Base-by-base conservation (phyloP, 495 filamentous ascomycete genomes). In the Aspergillus nidulans region DNA sequence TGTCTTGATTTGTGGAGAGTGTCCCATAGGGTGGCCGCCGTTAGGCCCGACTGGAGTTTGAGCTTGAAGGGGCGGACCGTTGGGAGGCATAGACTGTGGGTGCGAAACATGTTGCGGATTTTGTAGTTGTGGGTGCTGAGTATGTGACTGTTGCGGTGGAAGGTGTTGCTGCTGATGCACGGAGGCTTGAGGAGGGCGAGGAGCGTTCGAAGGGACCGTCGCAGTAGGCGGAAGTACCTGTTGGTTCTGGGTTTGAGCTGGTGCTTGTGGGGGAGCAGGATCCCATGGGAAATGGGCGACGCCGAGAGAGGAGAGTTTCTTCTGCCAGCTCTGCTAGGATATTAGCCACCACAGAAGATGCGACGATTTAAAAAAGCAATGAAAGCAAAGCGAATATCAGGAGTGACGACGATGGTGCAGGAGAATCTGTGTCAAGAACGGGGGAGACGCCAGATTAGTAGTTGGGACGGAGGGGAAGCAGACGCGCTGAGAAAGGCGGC, bases 261-360 rank as follows among this genome's bases (percentile, higher is more conserved):
- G 58, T 20, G 60, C 44, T 56, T 75, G 76, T 13, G 69, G 75
- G 48, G 81, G 82, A 49, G 81, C 63, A 53, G 94, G 94, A 64
- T 97, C 95, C 95, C 95, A 99, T 20, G 95, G 95, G 71, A 97
- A 97, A 36, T 82, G 76, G 49, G 92, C 95, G 57, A 96, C 82
- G 43, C 86, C 80, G 44, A 91, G 81, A 60, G 84, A 82, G 0
- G 92, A 86, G 19, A 97, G 82, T 72, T 91, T 95, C 53, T 81
- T 77, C 72, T 97, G 92, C 95, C 95, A 99, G 72, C 80, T 87
- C 94, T 98, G 64, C 57, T 45, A 55, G 63, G 52, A 64, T 62
- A 52, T 63, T 63, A 68, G 60, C 19, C 15, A 41, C 15, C 18
- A 12, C 10, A 26, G 16, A 42, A n/a, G 42, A 53, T 43, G 15